These are phyloP conservation scores for Candida patagonica DNA, from an alignment of 805 yeast genomes.

Conservation along the genomic window DNA sequence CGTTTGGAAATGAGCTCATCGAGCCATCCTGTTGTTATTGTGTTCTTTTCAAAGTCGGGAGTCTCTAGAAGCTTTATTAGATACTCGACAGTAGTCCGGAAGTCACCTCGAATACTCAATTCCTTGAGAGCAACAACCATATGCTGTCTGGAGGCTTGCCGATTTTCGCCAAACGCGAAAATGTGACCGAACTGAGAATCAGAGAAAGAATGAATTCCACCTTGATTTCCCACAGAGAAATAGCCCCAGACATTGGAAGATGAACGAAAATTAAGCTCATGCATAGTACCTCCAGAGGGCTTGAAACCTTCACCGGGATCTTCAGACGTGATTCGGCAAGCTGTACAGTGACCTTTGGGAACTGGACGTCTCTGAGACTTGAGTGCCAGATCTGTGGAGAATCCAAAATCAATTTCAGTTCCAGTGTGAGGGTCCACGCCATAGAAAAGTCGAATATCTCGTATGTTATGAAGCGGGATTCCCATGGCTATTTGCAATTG, in stretches of 20 bases:
- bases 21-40: constrained; percentile 98
- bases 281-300: constrained; percentile 95
- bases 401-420: constrained; percentile 84
- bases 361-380: constrained; percentile 82
- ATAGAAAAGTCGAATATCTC: constrained; percentile 84
- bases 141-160: constrained; percentile 95
- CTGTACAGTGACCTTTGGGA: constrained; percentile 98
- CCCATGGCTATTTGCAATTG: constrained; percentile 99
- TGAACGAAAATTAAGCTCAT: constrained; percentile 93
- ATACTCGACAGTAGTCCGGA: constrained; percentile 96
- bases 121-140: constrained; percentile 98
- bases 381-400: constrained; percentile 60
- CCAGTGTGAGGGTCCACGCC: constrained; percentile 95
- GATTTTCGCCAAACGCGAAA: constrained; percentile 97
- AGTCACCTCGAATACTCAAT: constrained; percentile 94
- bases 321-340: constrained; percentile 97
- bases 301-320: constrained; percentile 99
- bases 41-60: constrained; percentile 91
- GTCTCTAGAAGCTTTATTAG: constrained; percentile 91
- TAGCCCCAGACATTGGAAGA: constrained; percentile 99
- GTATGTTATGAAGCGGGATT: constrained; percentile 89
- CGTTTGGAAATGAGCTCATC: constrained; percentile 91
- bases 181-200: constrained; percentile 99
- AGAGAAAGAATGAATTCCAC: constrained; percentile 94
- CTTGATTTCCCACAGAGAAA: constrained; percentile 92